Base-by-base conservation (phyloP, 2,329 filamentous ascomycete species). In the Fusarium palustre region DNA sequence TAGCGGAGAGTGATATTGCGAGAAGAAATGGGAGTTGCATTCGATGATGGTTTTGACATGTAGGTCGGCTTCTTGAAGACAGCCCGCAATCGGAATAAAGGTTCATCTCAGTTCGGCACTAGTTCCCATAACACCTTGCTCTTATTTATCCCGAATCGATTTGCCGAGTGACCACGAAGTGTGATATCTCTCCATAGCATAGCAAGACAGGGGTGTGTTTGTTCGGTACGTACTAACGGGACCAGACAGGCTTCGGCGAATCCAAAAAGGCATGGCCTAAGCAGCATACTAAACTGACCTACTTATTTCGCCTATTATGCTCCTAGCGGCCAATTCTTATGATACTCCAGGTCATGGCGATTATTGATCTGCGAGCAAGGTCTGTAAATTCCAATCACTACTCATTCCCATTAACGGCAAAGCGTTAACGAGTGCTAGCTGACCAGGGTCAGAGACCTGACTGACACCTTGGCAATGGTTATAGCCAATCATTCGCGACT, bases 381-480 rank as follows among this genome's bases (percentile, higher is more conserved):
- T 28, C 13, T 22, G 8, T 18, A 6, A n/a, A 38, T 25, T 9
- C 10, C 16, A 1, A n/a, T 33, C 25, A 18, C 20, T 18, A 55
- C 38, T 30, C 38, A 55, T 50, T 62, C 16, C 8, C 2, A 20
- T 3, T 28, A 69, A 34, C 45, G 50, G 54, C 42, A 58, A 68
- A 43, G 30, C 30, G 43, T 30, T 34, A 38, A 47, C 24, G 18
- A 53, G 49, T 30, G 13, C 31, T 41, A 38, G 13, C 7, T 22
- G 30, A 46, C 53, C 18, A 38, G 66, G 53, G 48, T 69, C 8
- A 58, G 31, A 56, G 53, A 7, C 56, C 59, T 65, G 64, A 60
- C 55, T 68, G 59, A 60, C 55, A 64, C 47, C 64, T 61, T 65
- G 52, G 64, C 55, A 20, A 47, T 65, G 22, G 25, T 34, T 36